These are phyloP conservation scores for Corymbia citriodora DNA, from an alignment of 441 rosid species.

Conservation along the genomic window DNA sequence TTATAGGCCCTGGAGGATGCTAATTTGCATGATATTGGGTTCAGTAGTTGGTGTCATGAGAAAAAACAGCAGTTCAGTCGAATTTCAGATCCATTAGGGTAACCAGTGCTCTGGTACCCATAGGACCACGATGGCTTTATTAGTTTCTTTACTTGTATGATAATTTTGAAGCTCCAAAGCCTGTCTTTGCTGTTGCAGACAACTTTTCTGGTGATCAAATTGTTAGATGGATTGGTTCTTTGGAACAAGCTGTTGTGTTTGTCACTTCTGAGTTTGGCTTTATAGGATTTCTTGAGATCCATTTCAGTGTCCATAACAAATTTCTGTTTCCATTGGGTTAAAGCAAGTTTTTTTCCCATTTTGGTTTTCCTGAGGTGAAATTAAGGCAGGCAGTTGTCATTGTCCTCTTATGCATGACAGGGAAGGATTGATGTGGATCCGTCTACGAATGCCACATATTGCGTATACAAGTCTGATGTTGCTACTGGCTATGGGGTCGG, in stretches of 20 bases:
- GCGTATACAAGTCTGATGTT: constrained; percentile 80
- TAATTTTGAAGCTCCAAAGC: neutral
- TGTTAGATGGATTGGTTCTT: neutral
- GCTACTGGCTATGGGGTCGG: constrained; percentile 98
- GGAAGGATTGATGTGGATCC: constrained; percentile 38
- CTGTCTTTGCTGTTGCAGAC: neutral
- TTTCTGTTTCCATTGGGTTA: neutral
- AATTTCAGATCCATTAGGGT: neutral
- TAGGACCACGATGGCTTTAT: neutral
- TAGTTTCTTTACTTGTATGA: neutral
- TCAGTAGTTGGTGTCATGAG: neutral
- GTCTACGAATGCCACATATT: constrained; percentile 45
- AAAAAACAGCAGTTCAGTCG: neutral
- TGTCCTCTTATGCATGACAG: constrained; percentile 27
- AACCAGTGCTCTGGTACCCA: neutral
- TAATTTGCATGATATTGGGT: neutral
- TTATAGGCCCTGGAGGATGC: neutral
- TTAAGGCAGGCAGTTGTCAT: neutral
- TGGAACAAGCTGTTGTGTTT: neutral
- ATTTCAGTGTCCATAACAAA: neutral
- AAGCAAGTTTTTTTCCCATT: neutral
- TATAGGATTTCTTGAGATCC: neutral
- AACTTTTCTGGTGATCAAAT: neutral
- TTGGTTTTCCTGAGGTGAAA: neutral
- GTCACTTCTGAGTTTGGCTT: neutral